These are phyloP conservation scores for Tricladium varicosporioides DNA, from an alignment of 2,329 filamentous ascomycete species.

Conservation along the genomic window DNA sequence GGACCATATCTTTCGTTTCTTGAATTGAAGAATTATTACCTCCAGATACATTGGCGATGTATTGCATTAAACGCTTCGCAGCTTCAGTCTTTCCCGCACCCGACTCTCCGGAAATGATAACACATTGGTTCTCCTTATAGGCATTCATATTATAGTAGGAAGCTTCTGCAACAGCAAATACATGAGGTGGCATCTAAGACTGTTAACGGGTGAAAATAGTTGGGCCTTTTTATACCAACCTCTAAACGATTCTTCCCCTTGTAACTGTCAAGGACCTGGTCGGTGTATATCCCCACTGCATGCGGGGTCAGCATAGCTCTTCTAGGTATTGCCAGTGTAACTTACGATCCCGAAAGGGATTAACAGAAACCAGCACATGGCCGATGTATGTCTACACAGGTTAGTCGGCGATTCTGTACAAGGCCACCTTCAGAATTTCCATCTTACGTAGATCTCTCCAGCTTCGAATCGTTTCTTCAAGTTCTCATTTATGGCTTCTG, in stretches of 20 bases:
- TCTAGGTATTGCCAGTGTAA: constrained; percentile 19
- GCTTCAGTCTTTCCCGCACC: constrained; percentile 98
- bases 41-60: constrained; percentile 95
- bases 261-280: constrained; percentile 89
- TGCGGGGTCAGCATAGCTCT: constrained; percentile 36
- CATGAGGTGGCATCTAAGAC: constrained; percentile 74
- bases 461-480: constrained; percentile 97
- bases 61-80: constrained; percentile 98
- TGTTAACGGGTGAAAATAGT: constrained; percentile 14
- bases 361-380: constrained; percentile 98
- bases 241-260: constrained; percentile 96
- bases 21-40: constrained; percentile 73
- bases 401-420: constrained; percentile 8
- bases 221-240: constrained; percentile 37
- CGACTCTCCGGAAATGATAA: constrained; percentile 98
- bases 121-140: constrained; percentile 98
- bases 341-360: constrained; percentile 86
- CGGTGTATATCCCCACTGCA: constrained; percentile 91
- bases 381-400: constrained; percentile 82
- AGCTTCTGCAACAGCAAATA: constrained; percentile 95
- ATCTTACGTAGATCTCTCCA: constrained; percentile 81
- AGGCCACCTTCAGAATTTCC: neutral
- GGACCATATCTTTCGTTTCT: constrained; percentile 98
- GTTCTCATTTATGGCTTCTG: constrained; percentile 99
- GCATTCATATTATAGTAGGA: constrained; percentile 99